phyloP scores from a whole-genome alignment of 2,329 filamentous ascomycete genomes.

The Fusarium buharicum region DNA sequence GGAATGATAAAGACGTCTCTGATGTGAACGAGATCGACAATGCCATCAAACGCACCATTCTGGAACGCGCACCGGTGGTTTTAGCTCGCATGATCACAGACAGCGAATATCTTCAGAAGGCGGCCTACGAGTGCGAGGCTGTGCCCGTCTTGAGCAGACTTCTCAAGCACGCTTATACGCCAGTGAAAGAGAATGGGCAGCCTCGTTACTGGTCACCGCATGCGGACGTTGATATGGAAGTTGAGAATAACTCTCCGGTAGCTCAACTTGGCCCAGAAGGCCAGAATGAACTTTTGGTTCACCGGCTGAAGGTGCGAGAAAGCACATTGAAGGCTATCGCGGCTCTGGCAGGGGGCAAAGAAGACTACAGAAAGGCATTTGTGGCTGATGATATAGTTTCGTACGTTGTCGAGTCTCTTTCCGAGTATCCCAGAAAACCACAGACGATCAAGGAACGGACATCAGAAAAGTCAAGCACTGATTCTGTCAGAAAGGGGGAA shows the following conservation, averaged over 20 bases:
- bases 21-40: slow-evolving; percentile 53
- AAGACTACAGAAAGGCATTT: slow-evolving; percentile 83
- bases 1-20: slow-evolving; percentile 58
- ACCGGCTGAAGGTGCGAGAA: slow-evolving; percentile 81
- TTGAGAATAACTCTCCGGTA: slow-evolving; percentile 49
- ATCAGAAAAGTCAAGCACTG: slow-evolving; percentile 53
- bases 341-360: slow-evolving; percentile 82
- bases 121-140: slow-evolving; percentile 74
- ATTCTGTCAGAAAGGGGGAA: slow-evolving; percentile 44
- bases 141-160: slow-evolving; percentile 60
- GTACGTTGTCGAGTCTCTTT: slow-evolving; percentile 84
- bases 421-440: slow-evolving; percentile 64
- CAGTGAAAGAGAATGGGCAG: slow-evolving; percentile 49
- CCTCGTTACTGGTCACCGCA: slow-evolving; percentile 55
- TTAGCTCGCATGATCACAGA: slow-evolving; percentile 83
- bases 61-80: slow-evolving; percentile 78
- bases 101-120: slow-evolving; percentile 81
- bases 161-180: slow-evolving; percentile 63
- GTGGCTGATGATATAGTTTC: slow-evolving; percentile 83
- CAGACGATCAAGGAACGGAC: slow-evolving; percentile 55
- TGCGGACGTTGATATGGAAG: slow-evolving; percentile 49
- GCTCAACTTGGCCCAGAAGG: slow-evolving; percentile 69
- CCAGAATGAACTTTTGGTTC: slow-evolving; percentile 67
- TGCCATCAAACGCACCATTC: slow-evolving; percentile 55
- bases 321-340: slow-evolving; percentile 81